Evolutionary conservation across 2,329 filamentous ascomycete genomes (phyloP).

Genomic region (Lithohypha guttulata): DNA sequence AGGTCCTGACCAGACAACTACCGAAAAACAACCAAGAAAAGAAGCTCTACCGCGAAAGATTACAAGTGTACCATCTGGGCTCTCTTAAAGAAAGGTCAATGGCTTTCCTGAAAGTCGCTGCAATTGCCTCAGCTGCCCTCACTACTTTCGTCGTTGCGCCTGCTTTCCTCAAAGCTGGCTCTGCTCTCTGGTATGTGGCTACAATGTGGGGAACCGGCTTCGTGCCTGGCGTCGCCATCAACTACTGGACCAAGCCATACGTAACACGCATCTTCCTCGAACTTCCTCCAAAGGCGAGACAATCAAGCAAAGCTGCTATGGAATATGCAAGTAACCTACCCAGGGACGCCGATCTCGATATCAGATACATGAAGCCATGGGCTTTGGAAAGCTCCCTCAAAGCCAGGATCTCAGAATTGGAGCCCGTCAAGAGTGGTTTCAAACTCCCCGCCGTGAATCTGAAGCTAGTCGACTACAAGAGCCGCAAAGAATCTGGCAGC

Average conservation of each 20-base stretch:
- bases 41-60: constrained; percentile 29
- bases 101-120: constrained; percentile 59
- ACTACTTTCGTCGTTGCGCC: constrained; percentile 56
- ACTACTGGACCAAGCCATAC: constrained; percentile 57
- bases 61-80: constrained; percentile 68
- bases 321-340: constrained; percentile 36
- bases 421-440: constrained; percentile 24
- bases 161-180: constrained; percentile 38
- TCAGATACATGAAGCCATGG: constrained; percentile 37
- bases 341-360: constrained; percentile 32
- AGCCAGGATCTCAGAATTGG: constrained; percentile 34
- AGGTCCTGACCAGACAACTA: constrained; percentile 17
- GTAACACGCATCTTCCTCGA: constrained; percentile 62
- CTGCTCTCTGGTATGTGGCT: constrained; percentile 11
- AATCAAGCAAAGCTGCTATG: constrained; percentile 41
- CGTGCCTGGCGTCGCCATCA: constrained; percentile 54
- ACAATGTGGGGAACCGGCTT: constrained; percentile 36
- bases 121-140: constrained; percentile 57
- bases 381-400: constrained; percentile 32
- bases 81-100: constrained; percentile 56
- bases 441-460: constrained; percentile 33
- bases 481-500: constrained; percentile 29
- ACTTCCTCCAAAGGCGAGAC: constrained; percentile 54
- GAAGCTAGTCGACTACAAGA: constrained; percentile 27
- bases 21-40: constrained; percentile 11